phyloP scores from a whole-genome alignment of 2,329 filamentous ascomycete species.

The Diaporthe helianthi region DNA sequence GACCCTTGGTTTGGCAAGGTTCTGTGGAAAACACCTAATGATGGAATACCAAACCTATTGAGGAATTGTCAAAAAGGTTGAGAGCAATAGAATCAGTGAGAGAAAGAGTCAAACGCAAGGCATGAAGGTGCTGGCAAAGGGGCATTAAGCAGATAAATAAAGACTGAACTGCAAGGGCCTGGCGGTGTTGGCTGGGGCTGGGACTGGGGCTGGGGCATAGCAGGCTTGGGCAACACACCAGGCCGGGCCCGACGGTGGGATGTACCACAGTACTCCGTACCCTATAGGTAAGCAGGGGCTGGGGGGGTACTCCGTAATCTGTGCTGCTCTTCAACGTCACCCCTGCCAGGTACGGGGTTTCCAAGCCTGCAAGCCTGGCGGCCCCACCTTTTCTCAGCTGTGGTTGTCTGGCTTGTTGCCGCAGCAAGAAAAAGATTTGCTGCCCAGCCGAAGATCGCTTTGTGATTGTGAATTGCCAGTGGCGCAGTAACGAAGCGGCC shows the following conservation, averaged over 20 bases:
- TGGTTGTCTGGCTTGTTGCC: slow-evolving; percentile 23
- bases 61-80: not conserved
- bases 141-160: slow-evolving; percentile 29
- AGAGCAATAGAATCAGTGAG: slow-evolving; percentile 23
- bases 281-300: slow-evolving; percentile 4
- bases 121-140: not conserved
- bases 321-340: slow-evolving; percentile 25
- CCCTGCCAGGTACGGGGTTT: slow-evolving; percentile 23
- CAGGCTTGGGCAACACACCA: not conserved
- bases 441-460: slow-evolving; percentile 27
- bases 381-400: slow-evolving; percentile 29
- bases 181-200: slow-evolving; percentile 22
- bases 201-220: not conserved
- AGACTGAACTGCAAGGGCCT: not conserved
- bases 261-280: slow-evolving; percentile 4
- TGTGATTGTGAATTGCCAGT: slow-evolving; percentile 26
- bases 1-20: not conserved
- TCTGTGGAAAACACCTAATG: slow-evolving; percentile 7
- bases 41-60: slow-evolving; percentile 19
- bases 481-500: slow-evolving; percentile 21
- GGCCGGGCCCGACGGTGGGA: slow-evolving; percentile 1
- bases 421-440: slow-evolving; percentile 29
- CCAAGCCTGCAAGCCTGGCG: slow-evolving; percentile 19
- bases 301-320: too few species aligned
- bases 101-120: not conserved